Evolutionary conservation across 768 basidiomycete genomes (phyloP), one percentile per base, ranked within the genome.

Genomic region (Rhizopogon roseolus): DNA sequence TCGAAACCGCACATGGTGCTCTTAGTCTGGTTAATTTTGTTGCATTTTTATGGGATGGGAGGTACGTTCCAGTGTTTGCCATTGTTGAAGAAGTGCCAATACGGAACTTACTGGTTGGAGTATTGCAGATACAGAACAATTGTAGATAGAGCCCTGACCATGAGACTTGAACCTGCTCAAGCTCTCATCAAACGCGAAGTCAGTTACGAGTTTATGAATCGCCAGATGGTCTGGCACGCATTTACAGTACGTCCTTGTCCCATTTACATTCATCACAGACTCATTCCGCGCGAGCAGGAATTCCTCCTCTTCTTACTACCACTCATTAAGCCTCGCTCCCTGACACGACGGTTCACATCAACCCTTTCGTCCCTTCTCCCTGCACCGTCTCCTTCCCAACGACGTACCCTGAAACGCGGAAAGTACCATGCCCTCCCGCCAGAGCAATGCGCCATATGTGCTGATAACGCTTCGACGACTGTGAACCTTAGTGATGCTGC

Each of bases 141-240:
- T 27, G 74, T 85, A 11, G 93, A 96, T 65, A 77, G 97, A 44
- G 57, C 97, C 19, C 74, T 98, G 14, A 70, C 75, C 25, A 80
- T 99, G 76, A 76, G 77, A 29, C 81, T 98, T 3, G 79, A 86
- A 0, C 88, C 95, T 4, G 77, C 88, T 0, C 81, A 84, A 32
- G 73, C 78, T 40, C 79, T 86, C 34, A 78, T 85, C 36, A 84
- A 82, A 56, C 82, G 90, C 16, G 87, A 95, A 61, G 90, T 98
- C 49, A 96, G 91, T 64, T 99, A 97, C 70, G 97, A 98, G 64
- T 98, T 94, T 64, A 96, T 98, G 92, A 98, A 98, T 63, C 89
- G 97, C 60, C 96, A 98, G 69, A 90, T 99, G 81, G 97, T 99
- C 52, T 99, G 97, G 97, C 92, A 95, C 65, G 91, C 93, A 0